Conservation (phyloP, 2,329 filamentous ascomycete genomes). For the Cryoendolithus antarcticus region DNA sequence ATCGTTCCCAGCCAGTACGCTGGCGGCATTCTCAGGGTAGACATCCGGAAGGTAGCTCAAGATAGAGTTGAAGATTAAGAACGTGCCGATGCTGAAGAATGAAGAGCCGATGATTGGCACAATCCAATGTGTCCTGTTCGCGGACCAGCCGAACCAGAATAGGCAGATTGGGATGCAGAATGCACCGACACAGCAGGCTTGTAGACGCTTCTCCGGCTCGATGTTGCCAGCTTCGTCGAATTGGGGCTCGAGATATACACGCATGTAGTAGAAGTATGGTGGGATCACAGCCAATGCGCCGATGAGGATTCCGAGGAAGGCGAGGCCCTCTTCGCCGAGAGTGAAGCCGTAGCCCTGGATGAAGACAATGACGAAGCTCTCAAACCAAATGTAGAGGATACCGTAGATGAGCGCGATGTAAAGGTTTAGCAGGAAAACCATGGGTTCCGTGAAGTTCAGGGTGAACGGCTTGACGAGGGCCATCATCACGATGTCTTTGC, state of each 20-base stretch:
- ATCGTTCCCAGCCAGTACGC: constrained; percentile 29
- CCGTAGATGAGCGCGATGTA: constrained; percentile 30
- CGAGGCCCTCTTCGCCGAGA: constrained; percentile 22
- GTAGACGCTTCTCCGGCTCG: constrained; percentile 26
- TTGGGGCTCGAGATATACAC: constrained; percentile 23
- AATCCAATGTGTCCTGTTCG: constrained; percentile 24
- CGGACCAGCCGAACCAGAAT: constrained; percentile 31
- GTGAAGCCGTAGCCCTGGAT: constrained; percentile 26
- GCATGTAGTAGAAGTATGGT: constrained; percentile 24
- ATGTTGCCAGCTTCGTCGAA: constrained; percentile 26
- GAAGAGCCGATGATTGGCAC: constrained; percentile 24
- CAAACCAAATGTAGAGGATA: constrained; percentile 31
- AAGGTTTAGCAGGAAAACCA: constrained; percentile 26
- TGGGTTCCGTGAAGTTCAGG: constrained; percentile 26
- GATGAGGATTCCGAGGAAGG: constrained; percentile 27
- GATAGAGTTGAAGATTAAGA: constrained; percentile 33
- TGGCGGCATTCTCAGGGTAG: constrained; percentile 28
- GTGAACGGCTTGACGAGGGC: constrained; percentile 29
- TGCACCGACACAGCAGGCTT: constrained; percentile 22
- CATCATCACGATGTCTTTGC: constrained; percentile 26
- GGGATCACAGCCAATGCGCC: constrained; percentile 22
- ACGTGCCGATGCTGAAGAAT: constrained; percentile 21
- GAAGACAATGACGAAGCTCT: constrained; percentile 30
- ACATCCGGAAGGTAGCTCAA: constrained; percentile 27
- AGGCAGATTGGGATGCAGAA: constrained; percentile 28